These are phyloP conservation scores for Cylindrotheca closterium DNA, from an alignment of 108 stramenopile genomes.

Conservation along the genomic window DNA sequence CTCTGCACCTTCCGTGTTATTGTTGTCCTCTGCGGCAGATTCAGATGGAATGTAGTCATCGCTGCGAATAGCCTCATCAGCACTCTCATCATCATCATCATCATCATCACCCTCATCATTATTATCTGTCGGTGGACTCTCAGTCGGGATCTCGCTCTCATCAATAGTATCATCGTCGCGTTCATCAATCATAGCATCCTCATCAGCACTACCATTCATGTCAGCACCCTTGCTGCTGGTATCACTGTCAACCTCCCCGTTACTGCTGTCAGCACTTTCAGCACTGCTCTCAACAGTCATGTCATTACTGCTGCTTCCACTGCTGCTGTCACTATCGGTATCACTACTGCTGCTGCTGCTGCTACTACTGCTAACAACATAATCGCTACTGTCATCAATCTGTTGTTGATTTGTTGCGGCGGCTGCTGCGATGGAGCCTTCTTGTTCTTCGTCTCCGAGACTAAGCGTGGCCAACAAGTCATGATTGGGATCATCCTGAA, in stretches of 20 bases:
- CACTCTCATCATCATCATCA: not conserved
- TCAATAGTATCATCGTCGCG: not conserved
- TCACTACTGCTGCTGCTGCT: no score
- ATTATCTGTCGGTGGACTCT: not conserved
- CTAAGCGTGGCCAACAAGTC: no score
- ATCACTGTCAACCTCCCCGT: constrained; percentile 1
- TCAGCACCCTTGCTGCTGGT: not conserved
- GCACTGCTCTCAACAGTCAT: no score
- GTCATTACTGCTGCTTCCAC: no score
- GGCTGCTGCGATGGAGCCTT: no score
- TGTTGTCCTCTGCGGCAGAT: not conserved
- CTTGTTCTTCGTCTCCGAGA: no score
- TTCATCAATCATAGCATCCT: not conserved
- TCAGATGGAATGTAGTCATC: not conserved
- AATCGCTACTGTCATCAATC: no score
- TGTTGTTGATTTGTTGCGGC: no score
- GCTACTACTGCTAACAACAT: no score
- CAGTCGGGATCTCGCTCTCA: not conserved
- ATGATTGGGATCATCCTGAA: no score
- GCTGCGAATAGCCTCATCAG: not conserved
- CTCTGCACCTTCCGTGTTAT: not conserved
- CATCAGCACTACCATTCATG: not conserved
- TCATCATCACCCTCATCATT: not conserved
- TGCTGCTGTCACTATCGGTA: no score
- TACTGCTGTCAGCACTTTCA: not conserved